phyloP scores from a whole-genome alignment of 2,329 filamentous ascomycete species.

The Claviceps pazoutovae region DNA sequence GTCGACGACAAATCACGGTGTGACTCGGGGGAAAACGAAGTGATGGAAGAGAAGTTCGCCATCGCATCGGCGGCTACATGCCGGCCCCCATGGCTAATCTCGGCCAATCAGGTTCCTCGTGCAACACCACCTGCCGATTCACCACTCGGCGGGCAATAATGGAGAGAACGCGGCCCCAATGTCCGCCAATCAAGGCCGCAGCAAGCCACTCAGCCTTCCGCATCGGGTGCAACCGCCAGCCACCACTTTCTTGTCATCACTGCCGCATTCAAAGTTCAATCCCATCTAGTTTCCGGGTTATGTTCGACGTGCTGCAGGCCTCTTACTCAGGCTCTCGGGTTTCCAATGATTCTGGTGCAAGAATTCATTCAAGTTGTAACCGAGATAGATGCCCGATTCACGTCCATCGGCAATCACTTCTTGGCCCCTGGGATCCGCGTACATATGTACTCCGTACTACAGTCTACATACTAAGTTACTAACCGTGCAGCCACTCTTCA shows the following conservation, averaged over 20 bases:
- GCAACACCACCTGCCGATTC: too few species aligned
- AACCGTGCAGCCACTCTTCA: too few species aligned
- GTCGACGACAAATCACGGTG: background rate
- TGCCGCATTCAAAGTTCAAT: background rate
- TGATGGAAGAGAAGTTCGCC: slow-evolving; percentile 23
- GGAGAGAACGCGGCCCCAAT: too few species aligned
- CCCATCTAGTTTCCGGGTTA: too few species aligned
- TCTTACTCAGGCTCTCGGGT: background rate
- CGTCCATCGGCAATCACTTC: too few species aligned
- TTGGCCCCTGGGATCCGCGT: too few species aligned
- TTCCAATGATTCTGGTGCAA: too few species aligned
- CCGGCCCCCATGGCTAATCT: slow-evolving; percentile 19
- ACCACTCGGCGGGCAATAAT: too few species aligned
- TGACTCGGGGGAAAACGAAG: slow-evolving; percentile 1
- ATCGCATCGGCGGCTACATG: slow-evolving; percentile 31
- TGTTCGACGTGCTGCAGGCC: background rate
- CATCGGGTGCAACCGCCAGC: background rate
- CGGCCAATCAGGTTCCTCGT: slow-evolving; percentile 9
- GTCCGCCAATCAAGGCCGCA: background rate
- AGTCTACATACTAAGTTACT: too few species aligned
- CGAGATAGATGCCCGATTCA: too few species aligned
- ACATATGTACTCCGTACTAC: too few species aligned
- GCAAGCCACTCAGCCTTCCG: background rate
- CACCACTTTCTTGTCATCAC: background rate
- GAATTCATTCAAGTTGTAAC: too few species aligned